phyloP scores from a whole-genome alignment of 192 early-diverging fungal species.

The Entomortierella parvispora region DNA sequence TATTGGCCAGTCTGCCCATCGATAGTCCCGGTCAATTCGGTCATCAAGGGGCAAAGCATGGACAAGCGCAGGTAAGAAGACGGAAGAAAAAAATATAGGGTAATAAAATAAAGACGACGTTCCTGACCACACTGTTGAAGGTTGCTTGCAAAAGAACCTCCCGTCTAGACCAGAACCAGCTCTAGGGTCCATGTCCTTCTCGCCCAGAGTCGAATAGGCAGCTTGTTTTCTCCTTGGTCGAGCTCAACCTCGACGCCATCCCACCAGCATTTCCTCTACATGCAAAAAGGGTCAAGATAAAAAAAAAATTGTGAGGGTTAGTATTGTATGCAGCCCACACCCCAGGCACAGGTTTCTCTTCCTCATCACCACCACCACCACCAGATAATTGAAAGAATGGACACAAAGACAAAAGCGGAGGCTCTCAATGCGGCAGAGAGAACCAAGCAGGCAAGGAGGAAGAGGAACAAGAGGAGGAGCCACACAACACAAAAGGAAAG shows the following conservation, averaged over 20 bases:
- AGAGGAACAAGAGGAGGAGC: conserved; percentile 9
- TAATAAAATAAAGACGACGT: not conserved
- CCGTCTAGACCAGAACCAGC: conserved; percentile 68
- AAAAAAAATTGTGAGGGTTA: not conserved
- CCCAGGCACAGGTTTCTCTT: not conserved
- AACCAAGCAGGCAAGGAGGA: not conserved
- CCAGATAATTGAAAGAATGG: too few species aligned
- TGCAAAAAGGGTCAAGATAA: conserved; percentile 2
- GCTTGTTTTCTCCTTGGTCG: conserved; percentile 47
- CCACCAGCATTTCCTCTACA: conserved; percentile 85
- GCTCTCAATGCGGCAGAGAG: not conserved
- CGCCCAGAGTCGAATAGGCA: conserved; percentile 76
- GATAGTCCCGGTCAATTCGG: too few species aligned
- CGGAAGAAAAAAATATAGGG: too few species aligned
- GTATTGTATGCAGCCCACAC: not conserved
- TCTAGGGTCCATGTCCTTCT: conserved; percentile 84
- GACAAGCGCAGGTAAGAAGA: not conserved
- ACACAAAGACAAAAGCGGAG: not conserved
- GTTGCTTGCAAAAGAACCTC: not conserved
- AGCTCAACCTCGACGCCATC: conserved; percentile 76
- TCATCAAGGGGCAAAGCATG: not conserved
- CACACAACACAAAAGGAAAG: not conserved
- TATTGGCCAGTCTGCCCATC: not conserved
- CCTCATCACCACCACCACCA: too few species aligned
- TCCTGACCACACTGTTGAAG: not conserved